Percentiles rank a stretch among this genome's conserved stretches.
These are phyloP conservation scores for Rozella allomycis DNA, from an alignment of 371 early-diverging fungal genomes.

Conservation along the genomic window DNA sequence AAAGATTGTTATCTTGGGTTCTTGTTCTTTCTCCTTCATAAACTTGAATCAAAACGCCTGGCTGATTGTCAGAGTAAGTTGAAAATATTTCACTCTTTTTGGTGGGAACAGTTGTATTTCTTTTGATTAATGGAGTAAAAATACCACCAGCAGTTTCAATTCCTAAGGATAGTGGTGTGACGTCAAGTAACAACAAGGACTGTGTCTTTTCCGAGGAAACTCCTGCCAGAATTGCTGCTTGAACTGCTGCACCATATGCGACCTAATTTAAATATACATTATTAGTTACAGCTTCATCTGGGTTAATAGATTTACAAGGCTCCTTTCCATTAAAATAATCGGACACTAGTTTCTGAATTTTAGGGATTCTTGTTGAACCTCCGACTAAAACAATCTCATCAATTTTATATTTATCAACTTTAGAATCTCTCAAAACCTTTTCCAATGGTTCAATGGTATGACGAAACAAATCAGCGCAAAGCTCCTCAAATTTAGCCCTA, in stretches of 20 bases:
- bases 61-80: conserved; percentile 94
- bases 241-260: conserved; percentile 96
- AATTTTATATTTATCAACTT: conserved; percentile 9
- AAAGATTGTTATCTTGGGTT: conserved; percentile 87
- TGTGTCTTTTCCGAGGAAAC: conserved; percentile 71
- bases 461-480: conserved; percentile 11
- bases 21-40: conserved; percentile 92
- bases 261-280: too few species aligned
- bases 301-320: conserved; percentile 8
- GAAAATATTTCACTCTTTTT: conserved; percentile 95
- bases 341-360: conserved; percentile 11
- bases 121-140: conserved; percentile 84
- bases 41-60: conserved; percentile 88
- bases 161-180: conserved; percentile 36
- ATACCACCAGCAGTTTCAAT: conserved; percentile 93
- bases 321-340: conserved; percentile 12
- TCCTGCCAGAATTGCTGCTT: conserved; percentile 79
- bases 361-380: conserved; percentile 21
- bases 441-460: conserved; percentile 28
- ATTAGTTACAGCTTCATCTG: conserved; percentile 22
- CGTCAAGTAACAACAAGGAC: conserved; percentile 45
- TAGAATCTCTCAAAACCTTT: conserved; percentile 14
- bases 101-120: conserved; percentile 91
- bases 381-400: conserved; percentile 18
- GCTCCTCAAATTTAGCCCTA: conserved; percentile 10